These are phyloP conservation scores for Aspergillus jensenii DNA, from an alignment of 2,329 filamentous ascomycete species.

Conservation along the genomic window DNA sequence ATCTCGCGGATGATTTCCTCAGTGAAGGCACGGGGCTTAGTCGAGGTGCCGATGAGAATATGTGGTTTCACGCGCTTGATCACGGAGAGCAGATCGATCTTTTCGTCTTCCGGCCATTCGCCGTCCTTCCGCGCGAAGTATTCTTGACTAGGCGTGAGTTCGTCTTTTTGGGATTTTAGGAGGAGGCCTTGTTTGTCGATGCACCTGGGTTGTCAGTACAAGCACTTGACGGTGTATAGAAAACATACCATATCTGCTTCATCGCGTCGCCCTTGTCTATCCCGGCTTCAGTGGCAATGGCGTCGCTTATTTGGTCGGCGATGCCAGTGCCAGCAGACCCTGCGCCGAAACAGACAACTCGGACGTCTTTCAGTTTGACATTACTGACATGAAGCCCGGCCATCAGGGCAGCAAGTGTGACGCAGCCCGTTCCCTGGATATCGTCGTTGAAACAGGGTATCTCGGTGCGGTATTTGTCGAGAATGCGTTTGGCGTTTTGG, in stretches of 20 bases:
- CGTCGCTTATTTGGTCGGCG: conserved; percentile 78
- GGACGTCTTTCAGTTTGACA: conserved; percentile 65
- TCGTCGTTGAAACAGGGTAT: conserved; percentile 91
- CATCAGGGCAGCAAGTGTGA: conserved; percentile 80
- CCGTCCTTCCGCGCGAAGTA: conserved; percentile 63
- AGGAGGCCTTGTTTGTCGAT: conserved; percentile 80
- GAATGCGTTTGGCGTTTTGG: conserved; percentile 69
- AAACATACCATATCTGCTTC: conserved; percentile 70
- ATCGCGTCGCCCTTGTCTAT: conserved; percentile 72
- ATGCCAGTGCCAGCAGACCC: conserved; percentile 84
- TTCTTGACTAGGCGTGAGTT: conserved; percentile 66
- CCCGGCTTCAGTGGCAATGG: conserved; percentile 67
- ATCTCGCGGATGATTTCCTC: conserved; percentile 72
- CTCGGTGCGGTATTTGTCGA: conserved; percentile 71
- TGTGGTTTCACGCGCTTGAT: conserved; percentile 73
- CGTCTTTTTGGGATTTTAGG: conserved; percentile 59
- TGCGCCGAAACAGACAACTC: conserved; percentile 74
- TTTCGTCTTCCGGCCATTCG: conserved; percentile 61
- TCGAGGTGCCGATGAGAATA: conserved; percentile 81
- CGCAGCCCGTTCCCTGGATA: conserved; percentile 84
- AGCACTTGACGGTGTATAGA: not conserved
- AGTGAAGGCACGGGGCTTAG: conserved; percentile 73
- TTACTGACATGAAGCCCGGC: conserved; percentile 70
- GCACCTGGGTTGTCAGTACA: conserved; percentile 52
- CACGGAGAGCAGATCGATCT: conserved; percentile 63